Evolutionary conservation across 108 stramenopile species (phyloP).

Genomic region (Pseudonitzschia multistriata): DNA sequence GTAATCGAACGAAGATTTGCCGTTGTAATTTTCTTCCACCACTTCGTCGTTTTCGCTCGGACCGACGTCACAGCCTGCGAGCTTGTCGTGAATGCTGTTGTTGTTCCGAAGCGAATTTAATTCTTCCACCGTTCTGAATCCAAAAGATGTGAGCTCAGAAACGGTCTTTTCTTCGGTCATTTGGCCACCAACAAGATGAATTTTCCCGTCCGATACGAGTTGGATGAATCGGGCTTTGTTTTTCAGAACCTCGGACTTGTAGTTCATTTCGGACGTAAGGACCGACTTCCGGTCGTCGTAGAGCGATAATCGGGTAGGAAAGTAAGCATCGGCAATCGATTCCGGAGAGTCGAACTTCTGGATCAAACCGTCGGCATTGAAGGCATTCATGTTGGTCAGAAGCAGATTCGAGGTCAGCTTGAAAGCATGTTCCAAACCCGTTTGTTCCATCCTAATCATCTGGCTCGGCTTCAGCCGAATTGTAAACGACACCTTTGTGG

Average conservation of each 20-base stretch:
- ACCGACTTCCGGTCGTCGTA: conserved; percentile 79
- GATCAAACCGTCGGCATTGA: conserved; percentile 61
- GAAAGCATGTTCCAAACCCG: conserved; percentile 61
- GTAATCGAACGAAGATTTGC: conserved; percentile 64
- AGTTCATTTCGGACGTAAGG: conserved; percentile 63
- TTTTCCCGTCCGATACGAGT: conserved; percentile 58
- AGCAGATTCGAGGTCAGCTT: conserved; percentile 57
- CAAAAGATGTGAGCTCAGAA: conserved; percentile 50
- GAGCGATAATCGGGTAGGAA: conserved; percentile 66
- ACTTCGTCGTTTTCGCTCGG: neutral
- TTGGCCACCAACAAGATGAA: conserved; percentile 65
- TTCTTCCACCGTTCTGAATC: conserved; percentile 51
- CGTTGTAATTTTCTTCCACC: conserved; percentile 20
- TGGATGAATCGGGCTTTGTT: conserved; percentile 86
- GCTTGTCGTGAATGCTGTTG: conserved; percentile 32
- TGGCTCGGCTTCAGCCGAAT: conserved; percentile 56
- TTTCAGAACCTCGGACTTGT: conserved; percentile 48
- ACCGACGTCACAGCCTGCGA: neutral
- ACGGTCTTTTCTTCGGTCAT: conserved; percentile 74
- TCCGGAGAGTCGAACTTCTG: conserved; percentile 60
- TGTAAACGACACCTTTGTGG: conserved; percentile 72
- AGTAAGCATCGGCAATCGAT: conserved; percentile 77
- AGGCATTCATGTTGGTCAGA: conserved; percentile 92
- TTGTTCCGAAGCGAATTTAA: conserved; percentile 55
- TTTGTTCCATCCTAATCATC: conserved; percentile 45